phyloP scores from a whole-genome alignment of 129 eudicot genomes.

The Pseudognaphalium luteoalbum region DNA sequence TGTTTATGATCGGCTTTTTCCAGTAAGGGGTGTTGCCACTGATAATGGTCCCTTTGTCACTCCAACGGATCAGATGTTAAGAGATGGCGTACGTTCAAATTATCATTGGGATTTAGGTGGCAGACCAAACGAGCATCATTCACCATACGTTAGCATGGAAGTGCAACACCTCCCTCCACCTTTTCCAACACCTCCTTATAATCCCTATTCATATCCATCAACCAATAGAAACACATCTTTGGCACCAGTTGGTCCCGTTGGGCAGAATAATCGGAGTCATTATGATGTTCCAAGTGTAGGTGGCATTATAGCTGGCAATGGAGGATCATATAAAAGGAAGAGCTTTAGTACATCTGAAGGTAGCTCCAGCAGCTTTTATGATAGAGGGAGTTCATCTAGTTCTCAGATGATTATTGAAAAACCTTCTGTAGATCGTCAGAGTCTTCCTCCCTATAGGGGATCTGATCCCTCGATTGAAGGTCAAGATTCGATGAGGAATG shows the following conservation, averaged over 20 bases:
- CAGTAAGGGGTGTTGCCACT: slow-evolving; percentile 32
- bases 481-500: slow-evolving; percentile 31
- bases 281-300: slow-evolving; percentile 17
- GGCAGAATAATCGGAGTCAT: slow-evolving; percentile 25
- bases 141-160: slow-evolving; percentile 30
- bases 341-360: slow-evolving; percentile 18
- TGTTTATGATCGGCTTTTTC: neutral
- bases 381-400: slow-evolving; percentile 39
- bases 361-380: slow-evolving; percentile 31
- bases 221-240: slow-evolving; percentile 27
- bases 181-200: slow-evolving; percentile 13
- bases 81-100: slow-evolving; percentile 28
- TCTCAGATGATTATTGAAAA: slow-evolving; percentile 28
- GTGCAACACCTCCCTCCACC: slow-evolving; percentile 29
- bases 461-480: slow-evolving; percentile 19
- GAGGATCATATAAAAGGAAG: slow-evolving; percentile 37
- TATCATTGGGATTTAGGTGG: slow-evolving; percentile 21
- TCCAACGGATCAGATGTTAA: slow-evolving; percentile 20
- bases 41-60: slow-evolving; percentile 23
- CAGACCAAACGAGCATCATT: slow-evolving; percentile 25
- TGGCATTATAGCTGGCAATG: slow-evolving; percentile 10
- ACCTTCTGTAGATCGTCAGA: slow-evolving; percentile 23
- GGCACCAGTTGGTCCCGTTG: slow-evolving; percentile 13
- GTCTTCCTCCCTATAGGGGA: slow-evolving; percentile 25
- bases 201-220: slow-evolving; percentile 29